These are phyloP conservation scores for Ephemerocybe angulata DNA, from an alignment of 768 basidiomycete species.

Conservation along the genomic window DNA sequence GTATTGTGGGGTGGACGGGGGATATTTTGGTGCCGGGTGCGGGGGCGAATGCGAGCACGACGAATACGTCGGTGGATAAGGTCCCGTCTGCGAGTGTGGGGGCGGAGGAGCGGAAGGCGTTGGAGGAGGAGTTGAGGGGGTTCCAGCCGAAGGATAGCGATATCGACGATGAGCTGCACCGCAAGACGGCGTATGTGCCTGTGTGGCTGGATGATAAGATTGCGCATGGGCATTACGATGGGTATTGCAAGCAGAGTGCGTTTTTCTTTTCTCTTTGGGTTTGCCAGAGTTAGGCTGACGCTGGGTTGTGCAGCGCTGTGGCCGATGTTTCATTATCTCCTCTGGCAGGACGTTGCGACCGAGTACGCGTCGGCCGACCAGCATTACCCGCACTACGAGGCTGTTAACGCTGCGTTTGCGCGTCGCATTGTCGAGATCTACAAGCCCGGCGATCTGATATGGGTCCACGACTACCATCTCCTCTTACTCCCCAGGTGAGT, in stretches of 20 bases:
- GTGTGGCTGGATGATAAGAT: constrained; percentile 90
- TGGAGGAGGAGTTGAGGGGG: constrained; percentile 60
- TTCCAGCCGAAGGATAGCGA: constrained; percentile 62
- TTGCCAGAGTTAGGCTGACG: too few relatives aligned
- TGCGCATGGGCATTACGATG: constrained; percentile 93
- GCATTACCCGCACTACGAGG: constrained; percentile 76
- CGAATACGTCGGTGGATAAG: constrained; percentile 21
- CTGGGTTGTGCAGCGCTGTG: constrained; percentile 79
- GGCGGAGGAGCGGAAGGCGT: constrained; percentile 57
- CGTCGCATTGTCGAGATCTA: constrained; percentile 68
- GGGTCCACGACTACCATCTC: constrained; percentile 95
- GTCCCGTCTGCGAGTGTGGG: constrained; percentile 51
- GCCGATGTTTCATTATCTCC: constrained; percentile 97
- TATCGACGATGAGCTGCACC: constrained; percentile 47
- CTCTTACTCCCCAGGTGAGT: constrained; percentile 73
- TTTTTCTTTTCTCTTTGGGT: constrained; percentile 7
- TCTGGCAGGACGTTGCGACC: constrained; percentile 94
- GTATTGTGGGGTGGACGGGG: constrained; percentile 93
- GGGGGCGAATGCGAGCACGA: constrained; percentile 8
- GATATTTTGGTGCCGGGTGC: constrained; percentile 60
- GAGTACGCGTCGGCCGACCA: constrained; percentile 84
- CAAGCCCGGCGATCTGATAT: constrained; percentile 85
- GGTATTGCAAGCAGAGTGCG: constrained; percentile 96
- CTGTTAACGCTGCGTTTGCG: constrained; percentile 85
- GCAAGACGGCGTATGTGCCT: constrained; percentile 76